Evolutionary conservation across 306 rosid species (phyloP).

Genomic region (Cicer bijugum): DNA sequence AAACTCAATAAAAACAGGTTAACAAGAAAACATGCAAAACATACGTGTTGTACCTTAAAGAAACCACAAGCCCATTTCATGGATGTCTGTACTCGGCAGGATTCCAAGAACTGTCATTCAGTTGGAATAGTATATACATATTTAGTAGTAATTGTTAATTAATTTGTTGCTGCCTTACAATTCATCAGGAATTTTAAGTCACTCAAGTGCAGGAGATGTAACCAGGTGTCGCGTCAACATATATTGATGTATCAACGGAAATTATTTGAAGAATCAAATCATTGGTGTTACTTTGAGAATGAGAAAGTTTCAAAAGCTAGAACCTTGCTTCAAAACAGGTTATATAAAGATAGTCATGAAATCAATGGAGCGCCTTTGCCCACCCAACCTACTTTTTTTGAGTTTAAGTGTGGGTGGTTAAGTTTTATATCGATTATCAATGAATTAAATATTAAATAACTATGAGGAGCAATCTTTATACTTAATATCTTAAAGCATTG

Average conservation of each 20-base stretch:
- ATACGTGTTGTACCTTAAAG: conserved; percentile 41
- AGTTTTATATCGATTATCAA: too few relatives aligned
- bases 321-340: background rate
- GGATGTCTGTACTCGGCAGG: conserved; percentile 40
- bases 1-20: conserved; percentile 2
- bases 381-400: too few relatives aligned
- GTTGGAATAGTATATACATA: background rate
- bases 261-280: background rate
- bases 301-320: conserved; percentile 7
- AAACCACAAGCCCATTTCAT: conserved; percentile 48
- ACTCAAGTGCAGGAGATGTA: background rate
- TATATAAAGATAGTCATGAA: background rate
- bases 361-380: too few relatives aligned
- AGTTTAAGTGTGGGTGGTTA: too few relatives aligned
- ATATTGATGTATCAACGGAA: too few relatives aligned
- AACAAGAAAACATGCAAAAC: conserved; percentile 40
- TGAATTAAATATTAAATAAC: too few relatives aligned
- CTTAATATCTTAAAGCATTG: too few relatives aligned
- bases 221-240: too few relatives aligned
- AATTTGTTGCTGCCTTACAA: conserved; percentile 3
- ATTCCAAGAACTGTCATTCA: conserved; percentile 56
- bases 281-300: background rate
- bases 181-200: conserved; percentile 13
- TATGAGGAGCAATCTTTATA: fast-evolving
- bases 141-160: conserved; percentile 18